Base-by-base conservation (phyloP, 75 land plant genomes). In the Picea glauca region DNA sequence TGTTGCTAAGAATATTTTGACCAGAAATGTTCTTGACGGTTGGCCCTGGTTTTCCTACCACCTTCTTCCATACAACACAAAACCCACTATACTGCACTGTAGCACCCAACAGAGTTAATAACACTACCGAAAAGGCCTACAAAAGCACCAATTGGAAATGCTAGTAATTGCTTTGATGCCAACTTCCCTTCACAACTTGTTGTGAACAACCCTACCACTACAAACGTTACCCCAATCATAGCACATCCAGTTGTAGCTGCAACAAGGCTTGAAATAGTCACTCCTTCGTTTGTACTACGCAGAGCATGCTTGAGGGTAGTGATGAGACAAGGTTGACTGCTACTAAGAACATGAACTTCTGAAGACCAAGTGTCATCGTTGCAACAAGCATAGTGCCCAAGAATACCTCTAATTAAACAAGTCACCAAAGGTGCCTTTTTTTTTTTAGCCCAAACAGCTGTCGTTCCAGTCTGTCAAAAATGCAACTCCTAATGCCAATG, bases 41-140 rank as follows among this genome's bases (percentile, higher is more conserved):
- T 59, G 98, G 97, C 62, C 93, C 98, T n/a, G 90, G 96, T 74
- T 92, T 94, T 59, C 86, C 91, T 65, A 96, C 97, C 61, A 96
- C 91, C 98, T 96, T 96, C 58, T 96, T 96, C 18, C 97, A 87
- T 26, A 96, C 86, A 32, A 58, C 84, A 80, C 98, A 96, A 72
- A 78, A 90, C 13, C 98, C 98, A 79, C 93, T 91, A 78, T 76
- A 96, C 63, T 96, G 97, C 43, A 96, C 50, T 21, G 96, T 96
- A 73, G 98, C 98, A 72, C 98, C 97, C 35, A 96, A 74, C 60
- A 31, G 98, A 96, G 80, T 96, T 97, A 68, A 92, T 83, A 15
- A 96, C 17, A 78, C 98, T 96, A 62, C 98, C 98, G 60, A 81
- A 80, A 17, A 93, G 72, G 57, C 98, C 98, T 11, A 90, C 87